A percentile compares a stretch with the other conserved stretches of the same genome.
These are phyloP conservation scores for Penicillium ucsense DNA, from an alignment of 495 filamentous ascomycete species.

Conservation along the genomic window DNA sequence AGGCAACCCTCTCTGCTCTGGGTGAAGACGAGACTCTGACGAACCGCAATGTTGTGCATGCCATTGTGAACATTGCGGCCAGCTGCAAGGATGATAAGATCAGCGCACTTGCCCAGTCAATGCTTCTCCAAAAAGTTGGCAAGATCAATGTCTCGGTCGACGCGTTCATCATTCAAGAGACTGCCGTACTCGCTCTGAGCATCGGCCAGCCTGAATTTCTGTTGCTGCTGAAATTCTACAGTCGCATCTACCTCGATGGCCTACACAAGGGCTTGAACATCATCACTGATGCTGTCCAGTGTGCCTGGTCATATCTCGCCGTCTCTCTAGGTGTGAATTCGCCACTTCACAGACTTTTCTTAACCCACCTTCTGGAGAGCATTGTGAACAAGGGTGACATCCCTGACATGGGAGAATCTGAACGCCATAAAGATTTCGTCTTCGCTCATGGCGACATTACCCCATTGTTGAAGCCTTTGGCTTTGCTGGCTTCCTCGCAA, in stretches of 20 bases:
- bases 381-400: constrained; percentile 82
- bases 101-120: constrained; percentile 86
- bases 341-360: constrained; percentile 64
- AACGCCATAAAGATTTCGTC: constrained; percentile 61
- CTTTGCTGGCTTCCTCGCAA: constrained; percentile 57
- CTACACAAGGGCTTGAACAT: constrained; percentile 51
- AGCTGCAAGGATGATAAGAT: constrained; percentile 82
- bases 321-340: constrained; percentile 55
- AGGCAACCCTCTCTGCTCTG: constrained; percentile 60
- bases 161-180: constrained; percentile 71
- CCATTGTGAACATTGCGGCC: constrained; percentile 77
- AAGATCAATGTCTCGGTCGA: constrained; percentile 71
- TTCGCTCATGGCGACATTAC: constrained; percentile 75
- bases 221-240: constrained; percentile 73
- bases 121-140: constrained; percentile 86
- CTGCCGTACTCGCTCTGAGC: constrained; percentile 63
- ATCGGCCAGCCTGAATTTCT: constrained; percentile 71
- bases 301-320: constrained; percentile 71
- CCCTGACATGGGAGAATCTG: constrained; percentile 40
- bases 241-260: constrained; percentile 60
- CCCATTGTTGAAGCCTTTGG: constrained; percentile 72
- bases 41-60: constrained; percentile 74
- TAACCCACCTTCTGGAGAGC: constrained; percentile 75
- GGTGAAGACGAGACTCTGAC: constrained; percentile 67
- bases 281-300: constrained; percentile 26